Evolutionary conservation across 495 filamentous ascomycete species (phyloP), one percentile per base, ranked within the genome.

Genomic region (Neurospora discreta): DNA sequence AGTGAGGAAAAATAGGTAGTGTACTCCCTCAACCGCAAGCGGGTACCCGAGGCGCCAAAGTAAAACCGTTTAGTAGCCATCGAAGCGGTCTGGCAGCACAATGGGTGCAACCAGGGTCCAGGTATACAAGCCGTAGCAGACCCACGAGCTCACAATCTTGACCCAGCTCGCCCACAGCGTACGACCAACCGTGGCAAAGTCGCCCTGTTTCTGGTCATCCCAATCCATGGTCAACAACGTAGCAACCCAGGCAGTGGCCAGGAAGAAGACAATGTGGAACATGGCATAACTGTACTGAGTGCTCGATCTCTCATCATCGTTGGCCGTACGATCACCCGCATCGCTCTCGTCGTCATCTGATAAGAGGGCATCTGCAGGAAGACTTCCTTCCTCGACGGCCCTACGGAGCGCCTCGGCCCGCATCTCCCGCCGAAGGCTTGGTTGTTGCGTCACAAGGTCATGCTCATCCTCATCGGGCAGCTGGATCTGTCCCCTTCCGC

Each of bases 121-220:
- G 46, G 88, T 85, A 76, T 98, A 99, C 80, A 99, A 92, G 44
- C 84, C 90, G 81, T 99, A 98, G 82, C 96, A 98, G 67, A 95
- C 90, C 95, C 95, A 99, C 20, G 94, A 90, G 82, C 93, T 97
- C 68, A 98, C 89, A 80, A 99, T 98, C 89, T 98, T 99, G 75
- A 97, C 93, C 95, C 95, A 99, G 82, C 93, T 97, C 26, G 95
- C 95, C 90, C 94, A 97, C 84, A 98, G 95, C 23, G 95, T 98
- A 68, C 95, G 85, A 39, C 95, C 95, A 20, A 99, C 95, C 0
- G 95, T 91, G 5, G 92, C 91, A 80, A 99, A 98, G 76, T 94
- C 89, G 52, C 91, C 88, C 38, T 80, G 78, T 36, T 81, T 79
- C 70, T 85, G 82, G 5, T 89, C 85, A 23, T 93, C 87, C 77